Conservation (phyloP, 2,329 filamentous ascomycete genomes). For the Didymella sp. region DNA sequence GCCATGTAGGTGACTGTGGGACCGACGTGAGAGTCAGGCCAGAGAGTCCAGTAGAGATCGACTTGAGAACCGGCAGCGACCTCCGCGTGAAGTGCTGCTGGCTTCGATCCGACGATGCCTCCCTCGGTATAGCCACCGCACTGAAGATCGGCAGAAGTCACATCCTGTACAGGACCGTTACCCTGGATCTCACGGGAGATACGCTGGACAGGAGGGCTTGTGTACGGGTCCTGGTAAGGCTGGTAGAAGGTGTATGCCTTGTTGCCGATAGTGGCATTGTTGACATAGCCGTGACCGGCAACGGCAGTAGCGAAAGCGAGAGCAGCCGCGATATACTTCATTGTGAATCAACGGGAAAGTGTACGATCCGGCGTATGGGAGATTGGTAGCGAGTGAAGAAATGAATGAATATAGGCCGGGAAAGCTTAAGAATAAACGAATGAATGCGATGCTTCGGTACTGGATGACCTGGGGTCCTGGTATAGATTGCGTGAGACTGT, state of each 20-base stretch:
- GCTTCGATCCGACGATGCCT: slow-evolving; percentile 58
- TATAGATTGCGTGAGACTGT: slow-evolving; percentile 28
- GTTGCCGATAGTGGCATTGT: slow-evolving; percentile 44
- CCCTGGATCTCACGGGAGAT: slow-evolving; percentile 65
- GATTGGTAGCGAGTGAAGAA: slow-evolving; percentile 16
- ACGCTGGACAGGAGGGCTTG: slow-evolving; percentile 52
- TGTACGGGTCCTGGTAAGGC: slow-evolving; percentile 47
- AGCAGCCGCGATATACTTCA: slow-evolving; percentile 44
- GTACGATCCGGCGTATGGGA: slow-evolving; percentile 18
- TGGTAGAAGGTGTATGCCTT: slow-evolving; percentile 46
- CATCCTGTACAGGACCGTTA: slow-evolving; percentile 64
- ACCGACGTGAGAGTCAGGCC: slow-evolving; percentile 59
- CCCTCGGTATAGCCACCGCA: slow-evolving; percentile 62
- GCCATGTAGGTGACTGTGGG: slow-evolving; percentile 68
- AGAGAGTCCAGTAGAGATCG: slow-evolving; percentile 61
- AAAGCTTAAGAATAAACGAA: slow-evolving; percentile 25
- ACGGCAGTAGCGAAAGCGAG: slow-evolving; percentile 40
- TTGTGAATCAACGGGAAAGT: slow-evolving; percentile 25
- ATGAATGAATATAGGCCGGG: slow-evolving; percentile 23
- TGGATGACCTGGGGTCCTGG: slow-evolving; percentile 24
- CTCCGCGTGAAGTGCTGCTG: slow-evolving; percentile 62
- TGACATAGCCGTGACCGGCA: slow-evolving; percentile 47
- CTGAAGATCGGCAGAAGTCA: slow-evolving; percentile 62
- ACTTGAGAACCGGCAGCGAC: slow-evolving; percentile 62
- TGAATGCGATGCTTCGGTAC: slow-evolving; percentile 28